These are phyloP conservation scores for Rhododendron williamsianum DNA, from an alignment of 148 eudicot species.

Conservation along the genomic window DNA sequence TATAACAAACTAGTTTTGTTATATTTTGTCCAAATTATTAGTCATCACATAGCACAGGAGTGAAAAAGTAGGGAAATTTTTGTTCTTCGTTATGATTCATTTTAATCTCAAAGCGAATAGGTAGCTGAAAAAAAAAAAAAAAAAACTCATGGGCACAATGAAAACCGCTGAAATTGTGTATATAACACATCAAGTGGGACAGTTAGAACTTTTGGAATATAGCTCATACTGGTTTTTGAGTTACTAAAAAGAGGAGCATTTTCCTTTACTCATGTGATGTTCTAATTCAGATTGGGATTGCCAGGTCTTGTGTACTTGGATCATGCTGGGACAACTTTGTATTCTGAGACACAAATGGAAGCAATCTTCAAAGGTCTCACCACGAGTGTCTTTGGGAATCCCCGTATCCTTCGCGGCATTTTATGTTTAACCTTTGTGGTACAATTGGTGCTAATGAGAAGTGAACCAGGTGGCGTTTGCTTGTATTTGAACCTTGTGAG, in stretches of 20 bases:
- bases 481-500: background rate
- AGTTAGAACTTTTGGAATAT: background rate
- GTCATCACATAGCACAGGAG: background rate
- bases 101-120: background rate
- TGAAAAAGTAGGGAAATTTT: background rate
- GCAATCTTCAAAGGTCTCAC: conserved; percentile 67
- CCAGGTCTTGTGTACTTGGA: conserved; percentile 78
- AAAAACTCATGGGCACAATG: background rate
- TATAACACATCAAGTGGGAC: background rate
- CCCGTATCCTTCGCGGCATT: conserved; percentile 57
- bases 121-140: background rate
- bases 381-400: conserved; percentile 75
- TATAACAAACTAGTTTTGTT: background rate
- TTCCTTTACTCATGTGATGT: background rate
- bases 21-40: background rate
- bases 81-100: background rate
- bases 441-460: background rate
- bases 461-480: background rate
- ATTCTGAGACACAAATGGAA: conserved; percentile 92
- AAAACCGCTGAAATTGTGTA: too few species aligned
- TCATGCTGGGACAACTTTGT: conserved; percentile 95
- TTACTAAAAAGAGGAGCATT: background rate
- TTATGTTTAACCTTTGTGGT: background rate
- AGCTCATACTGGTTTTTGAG: background rate
- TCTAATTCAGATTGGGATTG: background rate